phyloP scores from a whole-genome alignment of 2,329 filamentous ascomycete genomes.

The Macrophomina tecta region DNA sequence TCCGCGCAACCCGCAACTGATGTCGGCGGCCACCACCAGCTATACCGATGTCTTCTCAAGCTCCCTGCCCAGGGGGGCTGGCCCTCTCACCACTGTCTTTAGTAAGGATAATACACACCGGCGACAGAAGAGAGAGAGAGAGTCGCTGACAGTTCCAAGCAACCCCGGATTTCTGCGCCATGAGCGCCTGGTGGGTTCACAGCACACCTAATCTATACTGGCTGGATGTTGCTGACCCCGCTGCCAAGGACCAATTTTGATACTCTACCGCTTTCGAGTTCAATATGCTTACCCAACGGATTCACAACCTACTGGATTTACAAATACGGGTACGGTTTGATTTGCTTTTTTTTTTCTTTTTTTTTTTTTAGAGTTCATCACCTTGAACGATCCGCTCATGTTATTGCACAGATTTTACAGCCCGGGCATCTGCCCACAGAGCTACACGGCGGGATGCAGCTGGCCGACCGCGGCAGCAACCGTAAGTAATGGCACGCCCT shows the following conservation, averaged over 20 bases:
- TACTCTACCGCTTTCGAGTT: not conserved
- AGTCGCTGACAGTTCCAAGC: not conserved
- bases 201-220: not conserved
- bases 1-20: not conserved
- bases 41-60: not conserved
- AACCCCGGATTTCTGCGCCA: slow-evolving; percentile 11
- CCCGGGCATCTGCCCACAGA: slow-evolving; percentile 10
- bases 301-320: slow-evolving; percentile 10
- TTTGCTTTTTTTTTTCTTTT: too few species aligned
- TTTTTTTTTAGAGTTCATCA: too few species aligned
- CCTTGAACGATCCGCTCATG: too few species aligned
- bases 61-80: not conserved
- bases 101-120: not conserved
- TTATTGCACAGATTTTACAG: not conserved
- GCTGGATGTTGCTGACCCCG: not conserved
- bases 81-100: slow-evolving; percentile 17
- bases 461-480: not conserved
- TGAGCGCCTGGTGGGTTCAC: not conserved
- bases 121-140: not conserved
- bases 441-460: slow-evolving; percentile 1
- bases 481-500: slow-evolving; percentile 5
- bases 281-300: slow-evolving; percentile 11
- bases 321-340: not conserved
- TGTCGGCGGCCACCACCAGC: not conserved
- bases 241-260: not conserved